phyloP scores from a whole-genome alignment of 2,329 filamentous ascomycete genomes.

The Fusarium luffae region DNA sequence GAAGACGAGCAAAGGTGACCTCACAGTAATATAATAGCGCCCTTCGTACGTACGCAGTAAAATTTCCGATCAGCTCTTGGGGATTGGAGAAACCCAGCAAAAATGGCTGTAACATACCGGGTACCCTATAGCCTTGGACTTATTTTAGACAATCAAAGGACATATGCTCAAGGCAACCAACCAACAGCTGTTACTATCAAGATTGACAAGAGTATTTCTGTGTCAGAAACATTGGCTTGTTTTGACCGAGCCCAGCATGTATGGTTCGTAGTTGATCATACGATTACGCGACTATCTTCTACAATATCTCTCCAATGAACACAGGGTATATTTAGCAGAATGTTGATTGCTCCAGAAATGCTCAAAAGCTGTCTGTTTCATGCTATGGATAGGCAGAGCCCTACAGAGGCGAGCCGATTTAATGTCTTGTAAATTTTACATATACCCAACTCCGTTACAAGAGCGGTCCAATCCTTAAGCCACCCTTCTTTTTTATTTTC shows the following conservation, averaged over 20 bases:
- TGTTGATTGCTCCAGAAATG: background rate
- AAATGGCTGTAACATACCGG: background rate
- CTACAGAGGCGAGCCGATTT: background rate
- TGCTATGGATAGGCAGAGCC: background rate
- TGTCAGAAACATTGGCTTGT: background rate
- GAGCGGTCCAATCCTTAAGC: constrained; percentile 11
- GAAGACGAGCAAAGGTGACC: background rate
- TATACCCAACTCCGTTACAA: constrained; percentile 9
- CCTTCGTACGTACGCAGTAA: background rate
- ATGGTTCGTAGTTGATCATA: background rate
- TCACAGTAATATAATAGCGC: background rate
- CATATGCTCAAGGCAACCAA: background rate
- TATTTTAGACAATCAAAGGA: background rate
- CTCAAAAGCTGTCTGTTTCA: background rate
- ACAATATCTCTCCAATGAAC: background rate
- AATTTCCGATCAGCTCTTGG: background rate
- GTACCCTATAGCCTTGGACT: background rate
- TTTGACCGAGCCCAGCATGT: background rate
- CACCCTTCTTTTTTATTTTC: constrained; percentile 19
- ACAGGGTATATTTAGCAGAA: background rate
- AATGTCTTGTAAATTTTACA: background rate
- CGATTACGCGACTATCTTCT: background rate
- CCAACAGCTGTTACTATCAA: background rate
- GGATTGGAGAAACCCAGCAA: background rate
- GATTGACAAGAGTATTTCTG: background rate